Evolutionary conservation across 768 basidiomycete genomes (phyloP).

Genomic region (Termitomyces sp.): DNA sequence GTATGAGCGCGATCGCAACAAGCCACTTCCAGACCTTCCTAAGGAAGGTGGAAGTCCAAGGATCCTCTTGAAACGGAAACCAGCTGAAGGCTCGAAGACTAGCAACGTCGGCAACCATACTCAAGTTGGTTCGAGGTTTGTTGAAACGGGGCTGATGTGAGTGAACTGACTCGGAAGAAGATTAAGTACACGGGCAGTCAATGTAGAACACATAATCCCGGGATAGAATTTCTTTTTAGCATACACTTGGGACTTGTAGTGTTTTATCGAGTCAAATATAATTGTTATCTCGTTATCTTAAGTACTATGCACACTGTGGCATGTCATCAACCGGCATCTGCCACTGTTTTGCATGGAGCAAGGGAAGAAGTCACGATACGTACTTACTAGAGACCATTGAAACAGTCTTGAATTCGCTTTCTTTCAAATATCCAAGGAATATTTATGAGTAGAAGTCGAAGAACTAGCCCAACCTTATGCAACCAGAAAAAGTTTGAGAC

Average conservation of each 20-base stretch:
- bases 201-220: background rate
- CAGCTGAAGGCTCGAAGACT: background rate
- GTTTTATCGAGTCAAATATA: background rate
- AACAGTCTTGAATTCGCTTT: too few species aligned
- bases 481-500: too few species aligned
- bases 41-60: background rate
- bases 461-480: too few species aligned
- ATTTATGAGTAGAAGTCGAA: too few species aligned
- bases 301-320: background rate
- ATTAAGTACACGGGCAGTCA: background rate
- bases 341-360: background rate
- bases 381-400: background rate
- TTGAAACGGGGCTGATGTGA: background rate
- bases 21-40: background rate
- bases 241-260: background rate
- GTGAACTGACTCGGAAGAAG: too few species aligned
- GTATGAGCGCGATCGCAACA: background rate
- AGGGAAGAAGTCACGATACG: rapidly evolving
- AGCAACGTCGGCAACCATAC: background rate
- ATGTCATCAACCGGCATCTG: background rate
- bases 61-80: background rate
- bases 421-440: too few species aligned
- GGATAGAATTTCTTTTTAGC: background rate
- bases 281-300: background rate
- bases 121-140: background rate